Conservation (phyloP, 352 stramenopile species). For the Pythium sp. region DNA sequence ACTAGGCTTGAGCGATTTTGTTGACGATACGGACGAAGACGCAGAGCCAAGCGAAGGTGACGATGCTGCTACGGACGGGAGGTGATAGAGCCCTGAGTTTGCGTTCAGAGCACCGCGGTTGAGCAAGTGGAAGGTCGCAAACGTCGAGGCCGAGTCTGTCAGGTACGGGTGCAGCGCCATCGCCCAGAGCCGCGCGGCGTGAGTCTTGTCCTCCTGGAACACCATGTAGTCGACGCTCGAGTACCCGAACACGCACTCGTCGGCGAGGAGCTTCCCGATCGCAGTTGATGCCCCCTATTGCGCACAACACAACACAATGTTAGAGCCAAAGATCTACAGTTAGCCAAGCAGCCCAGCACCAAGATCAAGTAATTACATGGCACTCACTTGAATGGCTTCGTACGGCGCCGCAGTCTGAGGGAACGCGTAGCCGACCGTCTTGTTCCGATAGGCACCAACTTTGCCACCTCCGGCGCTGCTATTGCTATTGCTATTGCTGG, state of each 20-base stretch:
- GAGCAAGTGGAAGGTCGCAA: constrained; percentile 69
- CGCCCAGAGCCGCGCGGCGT: constrained; percentile 63
- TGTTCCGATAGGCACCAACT: constrained; percentile 23
- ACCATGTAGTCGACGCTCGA: constrained; percentile 79
- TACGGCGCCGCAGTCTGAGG: constrained; percentile 77
- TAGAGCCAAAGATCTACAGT: background rate
- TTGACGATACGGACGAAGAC: constrained; percentile 14
- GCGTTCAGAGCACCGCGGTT: constrained; percentile 38
- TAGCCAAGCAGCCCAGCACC: background rate
- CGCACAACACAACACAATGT: background rate
- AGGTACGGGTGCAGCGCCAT: constrained; percentile 73
- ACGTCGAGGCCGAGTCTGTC: constrained; percentile 72
- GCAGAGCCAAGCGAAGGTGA: background rate
- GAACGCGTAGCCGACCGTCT: constrained; percentile 63
- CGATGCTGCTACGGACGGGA: constrained; percentile 18
- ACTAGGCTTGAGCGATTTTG: background rate
- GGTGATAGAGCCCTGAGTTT: constrained; percentile 31
- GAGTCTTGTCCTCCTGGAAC: constrained; percentile 55
- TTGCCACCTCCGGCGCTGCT: background rate
- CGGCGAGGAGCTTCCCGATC: constrained; percentile 39
- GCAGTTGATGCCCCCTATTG: constrained; percentile 40
- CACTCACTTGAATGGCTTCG: constrained; percentile 53
- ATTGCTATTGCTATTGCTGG: constrained; percentile 10
- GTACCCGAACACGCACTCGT: constrained; percentile 71
- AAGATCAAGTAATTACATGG: background rate